Evolutionary conservation across 306 rosid species (phyloP), one percentile per base, ranked within the genome.

Genomic region (Corylus americana): DNA sequence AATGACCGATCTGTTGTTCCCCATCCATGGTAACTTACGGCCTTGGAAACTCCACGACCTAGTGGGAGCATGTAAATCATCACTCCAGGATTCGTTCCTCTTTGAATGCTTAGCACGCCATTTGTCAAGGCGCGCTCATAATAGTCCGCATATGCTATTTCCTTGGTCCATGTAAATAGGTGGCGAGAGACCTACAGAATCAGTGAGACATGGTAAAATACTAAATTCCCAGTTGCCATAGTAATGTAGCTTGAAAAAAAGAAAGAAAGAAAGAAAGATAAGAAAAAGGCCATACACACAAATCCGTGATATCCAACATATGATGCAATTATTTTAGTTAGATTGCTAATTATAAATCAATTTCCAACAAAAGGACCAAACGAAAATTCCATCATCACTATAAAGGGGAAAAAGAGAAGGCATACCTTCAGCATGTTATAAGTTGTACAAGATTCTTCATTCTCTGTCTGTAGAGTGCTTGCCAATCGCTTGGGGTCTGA

Each of bases 41-140:
- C 89, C 88, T 95, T 95, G 53, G 98, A 92, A 82, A 74, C 85
- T 54, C 97, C 98, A 59, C 77, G 62, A 13, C 85, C 95, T 54
- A 80, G 82, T 31, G 98, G 98, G 22, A 95, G 94, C 93, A 95
- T 87, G 85, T 95, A 95, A 77, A 95, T 85, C 98, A 95, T 95
- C 55, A 91, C 91, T 73, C 98, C 98, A 44, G 98, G 97, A 29
- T 92, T 88, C 27, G 92, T 92, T 87, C 98, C 98, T 86, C 97
- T 91, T 85, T 95, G 98, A 77, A 91, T 90, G 81, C 94, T 12
- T 10, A 95, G 87, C 31, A 95, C 92, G 7, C 98, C 98, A 71
- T 95, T 95, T 50, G 98, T 95, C 45, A 92, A 86, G 75, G 97
- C 95, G 16, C 97, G 88, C 83, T 95, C 98, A 12, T 95, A 95